Evolutionary conservation across 495 filamentous ascomycete genomes (phyloP).

Genomic region (Hypoxylon crocopeplum): DNA sequence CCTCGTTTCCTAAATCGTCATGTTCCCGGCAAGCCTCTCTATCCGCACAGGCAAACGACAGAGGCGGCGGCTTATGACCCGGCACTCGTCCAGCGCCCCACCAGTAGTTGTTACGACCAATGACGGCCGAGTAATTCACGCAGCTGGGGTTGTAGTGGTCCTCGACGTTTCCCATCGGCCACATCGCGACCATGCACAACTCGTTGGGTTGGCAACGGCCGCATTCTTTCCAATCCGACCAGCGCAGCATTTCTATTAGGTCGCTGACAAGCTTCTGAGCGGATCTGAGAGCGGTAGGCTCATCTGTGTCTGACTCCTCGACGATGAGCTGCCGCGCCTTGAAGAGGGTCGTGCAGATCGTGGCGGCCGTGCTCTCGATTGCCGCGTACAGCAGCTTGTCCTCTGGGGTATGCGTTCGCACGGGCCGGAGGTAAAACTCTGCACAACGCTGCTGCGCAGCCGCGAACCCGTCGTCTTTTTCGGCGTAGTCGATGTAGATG

Average conservation of each 20-base stretch:
- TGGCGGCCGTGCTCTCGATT: slow-evolving; percentile 53
- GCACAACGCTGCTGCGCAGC: slow-evolving; percentile 57
- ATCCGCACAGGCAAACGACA: background rate
- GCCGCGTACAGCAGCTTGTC: slow-evolving; percentile 50
- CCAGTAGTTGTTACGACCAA: slow-evolving; percentile 28
- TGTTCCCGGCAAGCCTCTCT: background rate
- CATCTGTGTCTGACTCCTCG: slow-evolving; percentile 19
- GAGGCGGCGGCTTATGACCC: slow-evolving; percentile 12
- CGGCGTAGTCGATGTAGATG: slow-evolving; percentile 54
- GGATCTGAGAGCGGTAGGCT: background rate
- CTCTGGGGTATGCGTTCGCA: slow-evolving; percentile 42
- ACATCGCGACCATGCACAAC: slow-evolving; percentile 72
- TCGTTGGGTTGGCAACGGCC: slow-evolving; percentile 60
- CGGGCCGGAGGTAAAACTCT: slow-evolving; percentile 50
- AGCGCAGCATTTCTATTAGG: slow-evolving; percentile 60
- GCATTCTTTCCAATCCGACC: slow-evolving; percentile 70
- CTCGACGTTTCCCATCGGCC: slow-evolving; percentile 63
- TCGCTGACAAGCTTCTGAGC: slow-evolving; percentile 37
- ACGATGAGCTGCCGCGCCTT: slow-evolving; percentile 41
- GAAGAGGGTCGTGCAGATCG: slow-evolving; percentile 60
- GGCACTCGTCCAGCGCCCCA: background rate
- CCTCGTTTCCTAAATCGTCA: slow-evolving; percentile 10
- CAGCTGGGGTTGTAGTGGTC: slow-evolving; percentile 63
- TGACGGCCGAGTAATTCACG: slow-evolving; percentile 29
- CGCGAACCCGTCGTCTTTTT: slow-evolving; percentile 43